phyloP scores from a whole-genome alignment of 805 yeast species.

The Danielia reshetovae region DNA sequence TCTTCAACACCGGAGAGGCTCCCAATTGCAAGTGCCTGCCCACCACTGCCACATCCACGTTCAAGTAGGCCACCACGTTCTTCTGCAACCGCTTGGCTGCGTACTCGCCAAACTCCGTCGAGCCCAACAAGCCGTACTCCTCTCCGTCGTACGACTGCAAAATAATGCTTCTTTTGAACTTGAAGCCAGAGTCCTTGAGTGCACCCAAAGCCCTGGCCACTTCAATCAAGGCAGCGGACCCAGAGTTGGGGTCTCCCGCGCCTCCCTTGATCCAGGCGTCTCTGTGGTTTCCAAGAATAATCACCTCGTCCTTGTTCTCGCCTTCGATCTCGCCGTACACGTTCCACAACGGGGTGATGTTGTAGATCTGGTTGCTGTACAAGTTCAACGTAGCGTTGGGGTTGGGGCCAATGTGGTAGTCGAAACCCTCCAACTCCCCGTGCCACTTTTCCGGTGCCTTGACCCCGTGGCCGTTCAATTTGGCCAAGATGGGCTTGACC shows the following conservation, averaged over 20 bases:
- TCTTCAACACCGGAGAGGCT: slow-evolving; percentile 55
- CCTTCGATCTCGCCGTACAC: slow-evolving; percentile 63
- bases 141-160: slow-evolving; percentile 83
- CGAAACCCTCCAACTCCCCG: slow-evolving; percentile 37
- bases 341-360: slow-evolving; percentile 57
- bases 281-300: slow-evolving; percentile 71
- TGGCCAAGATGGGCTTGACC: slow-evolving; percentile 56
- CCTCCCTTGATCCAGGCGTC: slow-evolving; percentile 82
- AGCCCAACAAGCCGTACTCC: slow-evolving; percentile 68
- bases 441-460: slow-evolving; percentile 38
- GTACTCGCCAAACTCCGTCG: slow-evolving; percentile 75
- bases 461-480: slow-evolving; percentile 57
- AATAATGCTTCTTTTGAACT: slow-evolving; percentile 64
- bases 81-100: slow-evolving; percentile 42
- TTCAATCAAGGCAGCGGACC: slow-evolving; percentile 63
- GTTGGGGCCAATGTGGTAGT: slow-evolving; percentile 53
- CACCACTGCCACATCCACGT: slow-evolving; percentile 59
- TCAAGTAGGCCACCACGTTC: slow-evolving; percentile 62
- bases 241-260: slow-evolving; percentile 77
- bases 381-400: slow-evolving; percentile 44
- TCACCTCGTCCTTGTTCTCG: slow-evolving; percentile 45
- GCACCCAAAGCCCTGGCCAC: slow-evolving; percentile 56
- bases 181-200: slow-evolving; percentile 58
- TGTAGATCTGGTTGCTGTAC: slow-evolving; percentile 58
- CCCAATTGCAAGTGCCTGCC: slow-evolving; percentile 48